Percentiles rank a stretch among this genome's conserved stretches.
Conservation (phyloP, 345 rosid genomes). For the Salix brachista region DNA sequence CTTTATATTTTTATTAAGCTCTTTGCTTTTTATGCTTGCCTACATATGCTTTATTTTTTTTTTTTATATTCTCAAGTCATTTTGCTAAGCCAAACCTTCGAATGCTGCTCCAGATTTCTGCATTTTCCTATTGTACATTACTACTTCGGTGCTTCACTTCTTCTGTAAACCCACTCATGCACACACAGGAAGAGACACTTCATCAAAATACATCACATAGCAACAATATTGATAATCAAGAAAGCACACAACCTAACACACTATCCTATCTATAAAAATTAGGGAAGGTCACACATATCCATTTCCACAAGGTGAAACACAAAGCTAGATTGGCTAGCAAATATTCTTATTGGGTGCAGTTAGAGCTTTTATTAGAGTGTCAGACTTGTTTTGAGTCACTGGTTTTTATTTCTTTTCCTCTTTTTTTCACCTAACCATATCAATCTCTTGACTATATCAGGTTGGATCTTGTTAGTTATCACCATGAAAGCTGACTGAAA, state of each 20-base stretch:
- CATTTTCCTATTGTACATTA: no score
- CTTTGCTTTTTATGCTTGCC: not conserved
- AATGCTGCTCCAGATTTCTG: no score
- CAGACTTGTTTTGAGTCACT: not conserved
- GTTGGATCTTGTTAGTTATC: not conserved
- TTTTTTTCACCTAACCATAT: not conserved
- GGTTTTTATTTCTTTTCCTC: not conserved
- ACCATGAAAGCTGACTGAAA: constrained; percentile 1
- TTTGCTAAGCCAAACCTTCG: no score
- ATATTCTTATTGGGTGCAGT: not conserved
- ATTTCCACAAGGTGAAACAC: not conserved
- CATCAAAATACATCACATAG: not conserved
- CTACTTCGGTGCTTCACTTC: not conserved
- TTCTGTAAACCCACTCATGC: no score
- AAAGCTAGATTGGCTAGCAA: not conserved
- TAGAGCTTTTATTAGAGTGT: not conserved
- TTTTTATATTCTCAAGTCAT: not conserved
- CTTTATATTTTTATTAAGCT: not conserved
- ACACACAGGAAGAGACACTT: not conserved
- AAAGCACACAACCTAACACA: not conserved
- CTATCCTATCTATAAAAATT: not conserved
- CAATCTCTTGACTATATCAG: not conserved
- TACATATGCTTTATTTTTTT: not conserved
- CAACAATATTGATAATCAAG: not conserved
- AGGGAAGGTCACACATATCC: not conserved